Conservation (phyloP, 306 rosid genomes). For the Citrullus colocynthis region DNA sequence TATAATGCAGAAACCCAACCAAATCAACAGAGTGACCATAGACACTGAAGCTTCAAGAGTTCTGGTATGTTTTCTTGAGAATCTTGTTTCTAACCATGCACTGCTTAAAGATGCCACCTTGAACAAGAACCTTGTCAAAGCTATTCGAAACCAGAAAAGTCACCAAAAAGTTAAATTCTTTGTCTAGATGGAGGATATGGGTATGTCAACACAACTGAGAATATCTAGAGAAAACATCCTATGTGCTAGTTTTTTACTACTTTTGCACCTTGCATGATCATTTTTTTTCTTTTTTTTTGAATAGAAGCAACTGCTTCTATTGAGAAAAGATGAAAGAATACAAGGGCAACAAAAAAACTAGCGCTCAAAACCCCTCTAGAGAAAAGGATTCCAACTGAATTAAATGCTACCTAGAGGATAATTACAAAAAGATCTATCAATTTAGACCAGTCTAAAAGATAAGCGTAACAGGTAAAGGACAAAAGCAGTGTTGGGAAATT, state of each 20-base stretch:
- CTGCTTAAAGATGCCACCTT: neutral
- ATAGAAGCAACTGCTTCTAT: no score
- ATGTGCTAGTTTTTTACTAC: neutral
- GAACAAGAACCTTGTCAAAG: neutral
- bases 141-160: neutral
- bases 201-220: neutral
- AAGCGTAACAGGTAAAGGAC: neutral
- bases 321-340: no score
- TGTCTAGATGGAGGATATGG: neutral
- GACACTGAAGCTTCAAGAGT: neutral
- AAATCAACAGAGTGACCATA: neutral
- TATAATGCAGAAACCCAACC: neutral
- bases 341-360: no score
- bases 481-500: slow-evolving; percentile 9
- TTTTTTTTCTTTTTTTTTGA: no score
- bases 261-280: neutral
- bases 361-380: no score
- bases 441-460: neutral
- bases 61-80: neutral
- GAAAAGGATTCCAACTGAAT: no score
- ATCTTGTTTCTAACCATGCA: neutral
- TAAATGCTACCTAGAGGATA: no score
- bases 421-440: neutral
- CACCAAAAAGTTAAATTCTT: neutral
- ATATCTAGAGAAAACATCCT: neutral